Conservation (phyloP, 192 early-diverging fungal species). For the Umbelopsis sp. region DNA sequence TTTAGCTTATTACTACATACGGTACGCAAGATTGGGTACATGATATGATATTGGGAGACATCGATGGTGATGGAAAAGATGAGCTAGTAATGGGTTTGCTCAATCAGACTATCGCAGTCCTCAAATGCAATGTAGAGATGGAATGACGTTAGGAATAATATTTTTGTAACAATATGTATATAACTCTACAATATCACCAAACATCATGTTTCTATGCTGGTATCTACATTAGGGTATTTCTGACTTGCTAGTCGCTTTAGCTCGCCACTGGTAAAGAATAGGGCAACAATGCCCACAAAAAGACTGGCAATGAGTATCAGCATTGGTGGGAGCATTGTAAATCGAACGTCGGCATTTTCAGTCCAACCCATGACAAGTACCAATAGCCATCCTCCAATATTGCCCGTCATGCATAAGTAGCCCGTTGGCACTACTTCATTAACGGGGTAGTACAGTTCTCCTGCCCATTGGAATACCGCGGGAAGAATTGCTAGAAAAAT, state of each 20-base stretch:
- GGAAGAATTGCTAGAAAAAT: conserved; percentile 41
- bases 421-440: conserved; percentile 48
- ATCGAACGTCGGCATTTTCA: conserved; percentile 27
- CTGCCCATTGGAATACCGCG: conserved; percentile 45
- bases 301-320: conserved; percentile 16
- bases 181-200: not conserved
- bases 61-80: conserved; percentile 39
- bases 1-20: conserved; percentile 29
- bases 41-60: conserved; percentile 38
- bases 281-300: conserved; percentile 21
- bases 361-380: conserved; percentile 44
- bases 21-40: conserved; percentile 38
- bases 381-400: conserved; percentile 38
- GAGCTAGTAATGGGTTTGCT: conserved; percentile 42
- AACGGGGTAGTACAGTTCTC: conserved; percentile 41
- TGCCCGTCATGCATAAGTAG: conserved; percentile 37
- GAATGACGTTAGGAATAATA: not conserved
- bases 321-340: conserved; percentile 44
- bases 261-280: conserved; percentile 25
- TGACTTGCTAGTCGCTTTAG: conserved; percentile 28
- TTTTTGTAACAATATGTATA: not conserved
- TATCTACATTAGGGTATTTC: not conserved
- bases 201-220: not conserved
- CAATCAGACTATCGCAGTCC: conserved; percentile 38
- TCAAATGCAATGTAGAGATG: conserved; percentile 4